These are phyloP conservation scores for Sclerotinia glacialis DNA, from an alignment of 2,329 filamentous ascomycete species.

Conservation along the genomic window DNA sequence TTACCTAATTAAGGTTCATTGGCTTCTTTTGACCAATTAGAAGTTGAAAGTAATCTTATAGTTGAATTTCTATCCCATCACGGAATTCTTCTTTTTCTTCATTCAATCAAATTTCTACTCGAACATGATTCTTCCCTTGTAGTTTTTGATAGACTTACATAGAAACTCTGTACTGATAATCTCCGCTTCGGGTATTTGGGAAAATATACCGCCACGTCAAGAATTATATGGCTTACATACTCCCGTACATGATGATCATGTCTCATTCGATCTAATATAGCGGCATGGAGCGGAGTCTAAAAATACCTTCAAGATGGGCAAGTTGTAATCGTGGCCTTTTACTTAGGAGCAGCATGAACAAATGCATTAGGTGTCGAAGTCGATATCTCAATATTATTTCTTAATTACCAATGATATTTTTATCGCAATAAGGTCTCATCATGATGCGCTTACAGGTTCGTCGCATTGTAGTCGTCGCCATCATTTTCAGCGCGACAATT, in stretches of 20 bases:
- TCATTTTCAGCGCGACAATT: neutral
- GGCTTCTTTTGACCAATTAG: neutral
- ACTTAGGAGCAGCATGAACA: neutral
- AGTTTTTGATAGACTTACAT: neutral
- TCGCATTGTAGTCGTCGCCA: neutral
- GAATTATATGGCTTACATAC: neutral
- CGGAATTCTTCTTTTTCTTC: neutral
- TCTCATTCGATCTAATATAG: constrained; percentile 4
- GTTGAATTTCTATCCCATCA: no score
- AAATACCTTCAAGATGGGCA: no score
- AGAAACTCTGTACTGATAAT: neutral
- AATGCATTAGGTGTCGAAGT: neutral
- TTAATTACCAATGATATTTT: neutral
- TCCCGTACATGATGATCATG: neutral
- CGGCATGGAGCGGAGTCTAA: neutral
- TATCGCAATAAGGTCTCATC: neutral
- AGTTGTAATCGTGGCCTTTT: constrained; percentile 6
- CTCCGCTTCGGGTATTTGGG: no score
- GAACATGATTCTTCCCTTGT: no score
- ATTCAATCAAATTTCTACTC: neutral
- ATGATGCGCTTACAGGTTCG: constrained; percentile 8
- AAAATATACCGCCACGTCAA: neutral
- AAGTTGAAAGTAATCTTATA: no score
- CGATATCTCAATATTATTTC: neutral
- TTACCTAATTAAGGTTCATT: neutral